phyloP scores from a whole-genome alignment of 1,284 basidiomycete genomes.

The Vanrija pseudolonga region DNA sequence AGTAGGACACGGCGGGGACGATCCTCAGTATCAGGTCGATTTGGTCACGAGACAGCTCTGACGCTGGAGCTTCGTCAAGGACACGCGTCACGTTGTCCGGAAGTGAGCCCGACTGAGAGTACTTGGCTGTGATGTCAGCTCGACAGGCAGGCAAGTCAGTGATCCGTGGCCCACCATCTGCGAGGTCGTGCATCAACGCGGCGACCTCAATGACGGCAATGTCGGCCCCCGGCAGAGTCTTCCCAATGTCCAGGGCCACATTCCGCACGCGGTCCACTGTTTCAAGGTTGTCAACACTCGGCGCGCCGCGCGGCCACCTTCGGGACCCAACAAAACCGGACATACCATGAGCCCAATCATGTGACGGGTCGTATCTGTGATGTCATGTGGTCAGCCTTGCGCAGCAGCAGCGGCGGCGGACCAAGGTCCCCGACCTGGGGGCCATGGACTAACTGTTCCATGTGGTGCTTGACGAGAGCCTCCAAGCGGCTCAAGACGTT shows the following conservation, averaged over 20 bases:
- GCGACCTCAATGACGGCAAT: constrained; percentile 73
- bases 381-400: neutral
- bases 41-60: constrained; percentile 12
- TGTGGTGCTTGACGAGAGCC: constrained; percentile 66
- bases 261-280: constrained; percentile 75
- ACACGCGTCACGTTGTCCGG: constrained; percentile 22
- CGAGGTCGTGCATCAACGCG: constrained; percentile 81
- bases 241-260: constrained; percentile 67
- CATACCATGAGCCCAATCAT: constrained; percentile 82
- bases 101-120: constrained; percentile 24
- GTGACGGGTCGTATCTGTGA: constrained; percentile 72
- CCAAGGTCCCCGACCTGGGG: neutral
- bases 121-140: constrained; percentile 39
- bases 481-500: constrained; percentile 57
- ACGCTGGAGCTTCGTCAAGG: constrained; percentile 15
- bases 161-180: constrained; percentile 16
- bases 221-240: constrained; percentile 55
- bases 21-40: constrained; percentile 52
- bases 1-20: constrained; percentile 80
- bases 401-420: neutral
- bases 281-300: neutral
- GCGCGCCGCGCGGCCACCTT: neutral
- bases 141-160: no score
- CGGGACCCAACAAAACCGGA: neutral
- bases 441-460: constrained; percentile 55